Evolutionary conservation across 139 green algal genomes (phyloP), one percentile per base, ranked within the genome.

Genomic region (Gonium pectorale): DNA sequence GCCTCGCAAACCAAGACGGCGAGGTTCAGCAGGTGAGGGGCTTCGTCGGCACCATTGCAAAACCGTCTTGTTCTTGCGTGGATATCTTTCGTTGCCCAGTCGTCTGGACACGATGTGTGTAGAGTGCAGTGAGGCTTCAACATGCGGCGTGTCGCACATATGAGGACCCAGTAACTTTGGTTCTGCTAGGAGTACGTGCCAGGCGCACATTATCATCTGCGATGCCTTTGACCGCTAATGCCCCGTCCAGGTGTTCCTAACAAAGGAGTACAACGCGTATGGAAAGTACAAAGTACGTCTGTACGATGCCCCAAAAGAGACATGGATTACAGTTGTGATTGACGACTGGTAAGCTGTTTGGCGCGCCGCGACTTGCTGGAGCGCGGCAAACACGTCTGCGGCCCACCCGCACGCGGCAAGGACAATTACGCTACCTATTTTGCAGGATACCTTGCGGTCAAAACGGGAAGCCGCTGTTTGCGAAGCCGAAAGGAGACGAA

Each of bases 401-500:
- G n/a, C n/a, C n/a, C n/a, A n/a, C n/a, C n/a, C n/a, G n/a, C n/a
- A n/a, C n/a, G n/a, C n/a, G n/a, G n/a, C n/a, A n/a, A n/a, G n/a
- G n/a, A n/a, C n/a, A n/a, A n/a, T n/a, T n/a, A n/a, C n/a, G n/a
- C n/a, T n/a, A n/a, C n/a, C n/a, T n/a, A n/a, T n/a, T n/a, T n/a
- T 68, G 54, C 75, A 85, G 70, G 70, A 89, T 90, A 31, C 86
- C 89, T 21, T 86, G 79, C 62, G 62, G 49, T 7, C 26, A 46
- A 31, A 27, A 80, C 72, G 72, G 74, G 19, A 29, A 51, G 21
- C 72, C 83, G 3, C 0, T 79, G 13, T 94, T 91, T 72, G 84
- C 89, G 26, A 86, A 91, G 72, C 86, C 89, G 44, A 89, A 88
- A 40, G 86, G 84, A 33, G 87, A 93, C 69, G 89, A 94, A 80